Evolutionary conservation across 164 flowering plant genomes (phyloP).

Genomic region (Amborella trichopoda): DNA sequence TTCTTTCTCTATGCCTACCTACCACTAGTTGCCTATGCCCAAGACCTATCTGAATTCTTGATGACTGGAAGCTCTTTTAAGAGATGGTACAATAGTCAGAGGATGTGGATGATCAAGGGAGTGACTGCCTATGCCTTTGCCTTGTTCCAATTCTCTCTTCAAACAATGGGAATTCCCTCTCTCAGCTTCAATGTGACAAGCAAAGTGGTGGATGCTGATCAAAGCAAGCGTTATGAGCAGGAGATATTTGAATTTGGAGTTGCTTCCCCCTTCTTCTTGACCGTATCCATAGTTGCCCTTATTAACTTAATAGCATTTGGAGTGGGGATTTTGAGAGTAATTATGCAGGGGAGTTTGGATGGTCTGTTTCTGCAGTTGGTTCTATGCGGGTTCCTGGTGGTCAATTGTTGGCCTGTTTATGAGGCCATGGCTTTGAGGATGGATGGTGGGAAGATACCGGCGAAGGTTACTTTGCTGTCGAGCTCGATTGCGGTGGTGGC

Average conservation of each 20-base stretch:
- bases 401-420: constrained; percentile 52
- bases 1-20: constrained; percentile 43
- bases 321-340: constrained; percentile 9
- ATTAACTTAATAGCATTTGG: constrained; percentile 37
- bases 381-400: constrained; percentile 32
- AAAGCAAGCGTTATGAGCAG: constrained; percentile 38
- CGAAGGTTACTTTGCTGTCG: constrained; percentile 16
- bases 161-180: constrained; percentile 23
- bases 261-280: constrained; percentile 48
- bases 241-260: constrained; percentile 59
- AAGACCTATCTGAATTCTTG: constrained; percentile 39
- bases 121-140: constrained; percentile 35
- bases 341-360: constrained; percentile 7
- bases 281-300: constrained; percentile 34
- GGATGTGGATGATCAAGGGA: constrained; percentile 70
- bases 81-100: constrained; percentile 72
- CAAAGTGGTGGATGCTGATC: constrained; percentile 42
- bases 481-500: no score
- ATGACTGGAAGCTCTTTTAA: constrained; percentile 19
- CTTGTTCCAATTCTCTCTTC: constrained; percentile 22
- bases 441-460: constrained; percentile 41
- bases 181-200: constrained; percentile 50
- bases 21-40: constrained; percentile 39
- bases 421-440: constrained; percentile 49
- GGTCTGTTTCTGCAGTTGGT: constrained; percentile 22